Percentiles rank a stretch among this genome's conserved stretches.
Evolutionary conservation across 2,329 filamentous ascomycete genomes (phyloP).

Genomic region (Penicillium fuscoglaucum): DNA sequence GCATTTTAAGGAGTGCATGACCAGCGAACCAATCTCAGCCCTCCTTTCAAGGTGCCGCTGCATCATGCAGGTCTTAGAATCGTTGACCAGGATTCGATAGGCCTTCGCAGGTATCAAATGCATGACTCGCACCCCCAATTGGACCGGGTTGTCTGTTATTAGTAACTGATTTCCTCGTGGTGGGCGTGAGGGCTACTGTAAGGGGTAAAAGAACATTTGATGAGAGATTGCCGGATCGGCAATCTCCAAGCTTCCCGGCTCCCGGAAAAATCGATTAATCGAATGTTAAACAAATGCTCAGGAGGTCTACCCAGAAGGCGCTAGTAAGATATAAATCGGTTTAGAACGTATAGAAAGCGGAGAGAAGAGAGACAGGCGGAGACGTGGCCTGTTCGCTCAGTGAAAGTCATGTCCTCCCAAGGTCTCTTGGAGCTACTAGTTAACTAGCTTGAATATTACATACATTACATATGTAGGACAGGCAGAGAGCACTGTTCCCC

Average conservation of each 20-base stretch:
- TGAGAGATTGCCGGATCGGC: conserved; percentile 21
- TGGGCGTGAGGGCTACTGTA: conserved; percentile 16
- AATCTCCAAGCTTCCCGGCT: conserved; percentile 10
- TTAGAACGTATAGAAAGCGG: neutral
- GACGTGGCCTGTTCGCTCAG: conserved; percentile 29
- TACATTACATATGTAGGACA: too few species aligned
- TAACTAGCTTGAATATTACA: too few species aligned
- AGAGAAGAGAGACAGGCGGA: conserved; percentile 16
- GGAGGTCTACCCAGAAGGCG: conserved; percentile 8
- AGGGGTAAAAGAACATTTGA: conserved; percentile 16
- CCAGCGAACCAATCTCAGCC: neutral
- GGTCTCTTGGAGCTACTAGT: neutral
- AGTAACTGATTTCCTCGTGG: conserved; percentile 22
- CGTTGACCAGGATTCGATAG: neutral
- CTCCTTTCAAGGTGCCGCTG: neutral
- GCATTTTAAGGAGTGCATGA: neutral
- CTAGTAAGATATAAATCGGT: conserved; percentile 14
- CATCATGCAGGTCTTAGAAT: conserved; percentile 1
- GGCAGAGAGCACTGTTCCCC: neutral
- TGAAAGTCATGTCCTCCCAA: neutral
- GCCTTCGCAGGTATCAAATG: neutral
- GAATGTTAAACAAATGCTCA: neutral
- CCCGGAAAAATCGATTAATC: conserved; percentile 1
- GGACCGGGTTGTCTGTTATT: neutral
- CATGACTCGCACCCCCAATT: neutral